These are phyloP conservation scores for Candida incommunis DNA, from an alignment of 805 yeast genomes.

Conservation along the genomic window DNA sequence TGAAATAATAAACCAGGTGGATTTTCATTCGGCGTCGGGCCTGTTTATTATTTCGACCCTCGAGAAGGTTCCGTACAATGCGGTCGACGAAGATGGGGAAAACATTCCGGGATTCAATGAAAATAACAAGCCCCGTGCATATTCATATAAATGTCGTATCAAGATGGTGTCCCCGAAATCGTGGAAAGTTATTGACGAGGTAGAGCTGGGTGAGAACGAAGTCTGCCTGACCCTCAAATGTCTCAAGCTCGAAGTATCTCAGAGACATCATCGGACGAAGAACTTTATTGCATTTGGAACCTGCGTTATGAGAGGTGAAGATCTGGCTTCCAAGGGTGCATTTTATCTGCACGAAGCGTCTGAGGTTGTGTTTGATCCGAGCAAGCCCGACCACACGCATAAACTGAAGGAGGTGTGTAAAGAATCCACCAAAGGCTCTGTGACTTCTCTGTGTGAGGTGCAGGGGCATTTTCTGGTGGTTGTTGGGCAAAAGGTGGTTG, in stretches of 20 bases:
- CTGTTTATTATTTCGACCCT: constrained; percentile 51
- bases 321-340: constrained; percentile 63
- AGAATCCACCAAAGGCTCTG: constrained; percentile 76
- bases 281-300: constrained; percentile 73
- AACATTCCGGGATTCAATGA: constrained; percentile 42
- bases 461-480: constrained; percentile 73
- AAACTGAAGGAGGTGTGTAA: constrained; percentile 58
- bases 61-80: constrained; percentile 36
- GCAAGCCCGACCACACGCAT: constrained; percentile 67
- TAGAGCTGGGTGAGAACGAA: constrained; percentile 55
- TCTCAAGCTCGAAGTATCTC: constrained; percentile 32
- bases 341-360: constrained; percentile 62
- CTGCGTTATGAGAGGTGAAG: constrained; percentile 64
- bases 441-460: constrained; percentile 58
- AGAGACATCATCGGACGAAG: constrained; percentile 27
- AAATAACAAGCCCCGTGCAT: constrained; percentile 35
- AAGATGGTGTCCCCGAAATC: constrained; percentile 56
- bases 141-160: constrained; percentile 43
- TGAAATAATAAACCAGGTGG: constrained; percentile 24
- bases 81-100: constrained; percentile 62
- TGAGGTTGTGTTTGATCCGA: constrained; percentile 81
- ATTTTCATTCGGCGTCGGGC: constrained; percentile 55
- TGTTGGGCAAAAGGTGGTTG: constrained; percentile 73
- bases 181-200: constrained; percentile 64
- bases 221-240: constrained; percentile 43